Conservation (phyloP, 2,329 filamentous ascomycete species). For the Bipolaris oryzae region DNA sequence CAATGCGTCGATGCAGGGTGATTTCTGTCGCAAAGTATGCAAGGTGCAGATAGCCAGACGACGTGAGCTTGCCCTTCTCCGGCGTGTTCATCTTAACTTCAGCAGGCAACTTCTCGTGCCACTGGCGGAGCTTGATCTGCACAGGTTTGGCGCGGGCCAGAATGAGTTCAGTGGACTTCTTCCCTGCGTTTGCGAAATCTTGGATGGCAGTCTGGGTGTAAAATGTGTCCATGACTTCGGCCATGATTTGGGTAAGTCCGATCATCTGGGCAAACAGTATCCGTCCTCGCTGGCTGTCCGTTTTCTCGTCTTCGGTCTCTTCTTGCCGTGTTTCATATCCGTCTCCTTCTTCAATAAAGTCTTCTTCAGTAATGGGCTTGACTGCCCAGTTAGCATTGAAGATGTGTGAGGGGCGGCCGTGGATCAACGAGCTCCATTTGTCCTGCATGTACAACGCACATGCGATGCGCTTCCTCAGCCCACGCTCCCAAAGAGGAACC, state of each 20-base stretch:
- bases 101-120: slow-evolving; percentile 73
- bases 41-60: slow-evolving; percentile 74
- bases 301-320: slow-evolving; percentile 62
- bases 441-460: slow-evolving; percentile 96
- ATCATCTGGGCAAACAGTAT: slow-evolving; percentile 78
- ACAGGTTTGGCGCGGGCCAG: slow-evolving; percentile 79
- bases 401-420: slow-evolving; percentile 83
- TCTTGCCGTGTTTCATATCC: slow-evolving; percentile 58
- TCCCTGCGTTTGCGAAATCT: slow-evolving; percentile 68
- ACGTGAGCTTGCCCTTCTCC: slow-evolving; percentile 51
- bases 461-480: slow-evolving; percentile 80
- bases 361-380: slow-evolving; percentile 64
- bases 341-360: slow-evolving; percentile 70
- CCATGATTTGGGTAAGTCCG: slow-evolving; percentile 73
- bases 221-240: slow-evolving; percentile 82
- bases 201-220: slow-evolving; percentile 80
- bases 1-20: slow-evolving; percentile 87
- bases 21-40: slow-evolving; percentile 95
- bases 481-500: slow-evolving; percentile 86
- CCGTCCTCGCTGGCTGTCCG: slow-evolving; percentile 69
- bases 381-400: slow-evolving; percentile 78
- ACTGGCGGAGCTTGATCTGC: slow-evolving; percentile 81
- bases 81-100: slow-evolving; percentile 68
- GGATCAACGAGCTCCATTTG: slow-evolving; percentile 85
- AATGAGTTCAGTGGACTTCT: slow-evolving; percentile 73